Base-by-base conservation (phyloP, 1,139 yeast species). In the Kodamaea suecica region DNA sequence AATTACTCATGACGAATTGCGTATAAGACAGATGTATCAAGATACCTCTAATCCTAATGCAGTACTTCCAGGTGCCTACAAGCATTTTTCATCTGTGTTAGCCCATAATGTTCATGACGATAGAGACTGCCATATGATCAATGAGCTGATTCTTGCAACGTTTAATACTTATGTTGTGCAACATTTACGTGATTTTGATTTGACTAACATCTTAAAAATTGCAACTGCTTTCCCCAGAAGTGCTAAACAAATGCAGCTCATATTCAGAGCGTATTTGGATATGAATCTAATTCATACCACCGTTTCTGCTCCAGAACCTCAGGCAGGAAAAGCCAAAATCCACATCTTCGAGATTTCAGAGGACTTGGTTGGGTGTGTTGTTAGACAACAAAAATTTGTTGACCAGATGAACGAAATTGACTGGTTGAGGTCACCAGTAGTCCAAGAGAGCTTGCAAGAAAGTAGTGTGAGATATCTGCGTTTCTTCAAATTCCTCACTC, bases 341-440 rank as follows among this genome's bases (percentile, higher is more conserved):
- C 29, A 7, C n/a, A 30, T 23, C 11, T 43, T 49, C 17, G 40
- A 40, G 15, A 40, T 52, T 33, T 50, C 49, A 29, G 63, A 56
- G 37, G 64, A 64, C 38, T 47, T 66, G 30, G 63, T 59, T 6
- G 61, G 59, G 0, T 55, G 60, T 31, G 59, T 62, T 7, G 12
- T 50, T 13, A 48, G 63, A n/a, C 70, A 66, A 40, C 57, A 56
- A 29, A 36, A 49, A n/a, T 66, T 65, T 38, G 50, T 55, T 8
- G 53, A 48, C 17, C 56, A 56, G 35, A 60, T 66, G 55, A 56
- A 54, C 30, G 38, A 45, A 4, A 35, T 60, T 7, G 54, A 61
- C 36, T 61, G 64, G 66, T 36, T 63, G 3, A 46, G 46, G 16
- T 51, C 58, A 2, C 53, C 55, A 2, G 40, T 48, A 11, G 35